Percentiles rank a stretch among this genome's conserved stretches.
Conservation (phyloP, 768 basidiomycete species). For the Tricholoma sp. region DNA sequence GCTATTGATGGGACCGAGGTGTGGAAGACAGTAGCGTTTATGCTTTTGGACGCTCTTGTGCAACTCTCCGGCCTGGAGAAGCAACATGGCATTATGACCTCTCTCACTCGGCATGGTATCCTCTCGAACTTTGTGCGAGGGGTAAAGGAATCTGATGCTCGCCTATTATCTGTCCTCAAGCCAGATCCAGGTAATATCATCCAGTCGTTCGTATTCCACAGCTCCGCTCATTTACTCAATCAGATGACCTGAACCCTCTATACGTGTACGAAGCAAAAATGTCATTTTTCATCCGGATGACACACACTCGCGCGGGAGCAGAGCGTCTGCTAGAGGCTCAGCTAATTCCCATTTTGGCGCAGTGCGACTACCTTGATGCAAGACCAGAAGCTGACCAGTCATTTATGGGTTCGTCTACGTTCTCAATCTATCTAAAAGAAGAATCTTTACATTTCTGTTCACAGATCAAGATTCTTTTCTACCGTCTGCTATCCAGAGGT, state of each 20-base stretch:
- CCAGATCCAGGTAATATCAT: slow-evolving; percentile 78
- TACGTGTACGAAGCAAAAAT: slow-evolving; percentile 96
- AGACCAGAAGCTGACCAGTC: slow-evolving; percentile 80
- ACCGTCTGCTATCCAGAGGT: slow-evolving; percentile 81
- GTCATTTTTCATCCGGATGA: slow-evolving; percentile 81
- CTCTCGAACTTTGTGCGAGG: slow-evolving; percentile 77
- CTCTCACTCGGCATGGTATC: slow-evolving; percentile 70
- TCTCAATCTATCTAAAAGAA: not conserved
- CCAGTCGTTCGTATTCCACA: not conserved
- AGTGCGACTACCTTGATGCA: slow-evolving; percentile 85
- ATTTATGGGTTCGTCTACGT: slow-evolving; percentile 58
- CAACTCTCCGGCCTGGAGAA: slow-evolving; percentile 68
- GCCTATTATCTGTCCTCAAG: slow-evolving; percentile 71
- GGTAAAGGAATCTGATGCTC: slow-evolving; percentile 75
- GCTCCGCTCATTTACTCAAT: not conserved
- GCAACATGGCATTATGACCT: slow-evolving; percentile 53
- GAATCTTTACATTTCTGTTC: slow-evolving; percentile 1
- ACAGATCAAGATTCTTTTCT: slow-evolving; percentile 83
- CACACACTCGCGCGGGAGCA: slow-evolving; percentile 78
- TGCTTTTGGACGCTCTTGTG: slow-evolving; percentile 78
- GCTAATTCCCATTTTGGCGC: slow-evolving; percentile 65
- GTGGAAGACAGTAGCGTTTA: slow-evolving; percentile 95
- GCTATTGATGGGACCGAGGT: slow-evolving; percentile 94
- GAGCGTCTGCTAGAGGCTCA: slow-evolving; percentile 80
- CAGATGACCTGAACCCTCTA: slow-evolving; percentile 85